These are phyloP conservation scores for Albifimbria verrucaria DNA, from an alignment of 2,329 filamentous ascomycete species.

Conservation along the genomic window DNA sequence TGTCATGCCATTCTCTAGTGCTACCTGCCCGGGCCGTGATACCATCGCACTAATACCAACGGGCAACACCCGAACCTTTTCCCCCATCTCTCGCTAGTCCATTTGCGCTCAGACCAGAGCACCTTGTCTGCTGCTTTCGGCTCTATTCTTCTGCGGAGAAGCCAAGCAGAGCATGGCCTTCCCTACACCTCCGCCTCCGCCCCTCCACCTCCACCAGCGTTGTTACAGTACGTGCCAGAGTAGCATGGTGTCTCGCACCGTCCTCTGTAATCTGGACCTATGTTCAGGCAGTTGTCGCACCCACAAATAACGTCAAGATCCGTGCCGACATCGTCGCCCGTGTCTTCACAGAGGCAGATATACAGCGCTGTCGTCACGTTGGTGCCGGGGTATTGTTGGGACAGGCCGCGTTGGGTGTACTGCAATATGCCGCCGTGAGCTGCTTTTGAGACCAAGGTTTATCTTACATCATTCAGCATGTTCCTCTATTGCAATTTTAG, in stretches of 20 bases:
- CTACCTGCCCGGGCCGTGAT: too few relatives aligned
- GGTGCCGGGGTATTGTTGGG: conserved; percentile 23
- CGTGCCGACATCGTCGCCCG: conserved; percentile 28
- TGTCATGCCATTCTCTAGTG: neutral
- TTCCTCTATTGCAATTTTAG: accelerated
- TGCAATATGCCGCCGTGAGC: conserved; percentile 32
- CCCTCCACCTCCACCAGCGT: neutral
- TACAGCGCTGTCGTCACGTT: conserved; percentile 30
- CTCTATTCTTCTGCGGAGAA: neutral
- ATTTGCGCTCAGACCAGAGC: neutral
- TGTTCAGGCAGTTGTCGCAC: conserved; percentile 36
- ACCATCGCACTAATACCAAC: too few relatives aligned
- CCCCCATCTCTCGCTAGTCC: too few relatives aligned
- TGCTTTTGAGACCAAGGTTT: conserved; percentile 30
- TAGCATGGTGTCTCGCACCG: conserved; percentile 34
- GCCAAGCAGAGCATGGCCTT: neutral
- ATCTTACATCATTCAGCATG: conserved; percentile 16
- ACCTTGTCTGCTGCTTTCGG: neutral
- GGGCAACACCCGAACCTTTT: too few relatives aligned
- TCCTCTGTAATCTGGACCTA: conserved; percentile 35
- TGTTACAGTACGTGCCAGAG: conserved; percentile 10
- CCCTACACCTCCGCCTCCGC: neutral
- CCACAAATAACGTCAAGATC: conserved; percentile 35
- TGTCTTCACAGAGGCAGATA: conserved; percentile 34
- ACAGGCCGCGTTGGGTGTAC: conserved; percentile 32